Percentiles rank a stretch among this genome's conserved stretches.
Conservation (phyloP, 495 filamentous ascomycete genomes). For the Melanomma pulvis-pyrius region DNA sequence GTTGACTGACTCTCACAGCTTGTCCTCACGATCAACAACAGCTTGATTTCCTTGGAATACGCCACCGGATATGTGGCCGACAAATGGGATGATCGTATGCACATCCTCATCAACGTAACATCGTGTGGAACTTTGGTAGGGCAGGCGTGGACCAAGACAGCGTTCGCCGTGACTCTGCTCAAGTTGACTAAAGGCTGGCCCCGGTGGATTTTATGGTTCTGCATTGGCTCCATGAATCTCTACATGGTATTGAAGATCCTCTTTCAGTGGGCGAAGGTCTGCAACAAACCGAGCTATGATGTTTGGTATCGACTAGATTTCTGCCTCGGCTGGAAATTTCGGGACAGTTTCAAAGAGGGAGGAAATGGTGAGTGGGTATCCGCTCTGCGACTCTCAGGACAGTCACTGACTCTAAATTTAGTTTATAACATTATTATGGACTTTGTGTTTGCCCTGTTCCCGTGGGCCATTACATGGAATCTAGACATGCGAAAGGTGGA, state of each 20-base stretch:
- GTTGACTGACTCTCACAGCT: constrained; percentile 1
- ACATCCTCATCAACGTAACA: constrained; percentile 20
- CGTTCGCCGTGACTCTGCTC: constrained; percentile 12
- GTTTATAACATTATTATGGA: constrained; percentile 25
- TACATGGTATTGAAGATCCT: constrained; percentile 1
- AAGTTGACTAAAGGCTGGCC: constrained; percentile 11
- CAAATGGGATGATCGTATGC: constrained; percentile 22
- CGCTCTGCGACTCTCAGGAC: background rate
- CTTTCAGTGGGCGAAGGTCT: constrained; percentile 19
- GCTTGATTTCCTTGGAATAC: constrained; percentile 11
- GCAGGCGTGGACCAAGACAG: constrained; percentile 12
- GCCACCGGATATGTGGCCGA: constrained; percentile 10
- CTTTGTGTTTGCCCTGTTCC: constrained; percentile 13
- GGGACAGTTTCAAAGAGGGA: constrained; percentile 17
- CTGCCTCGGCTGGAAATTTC: background rate
- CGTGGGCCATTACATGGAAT: constrained; percentile 15
- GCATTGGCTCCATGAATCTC: constrained; percentile 16
- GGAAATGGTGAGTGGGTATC: constrained; percentile 7
- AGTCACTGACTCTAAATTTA: background rate
- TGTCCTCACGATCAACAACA: constrained; percentile 9
- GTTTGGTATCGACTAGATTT: constrained; percentile 15
- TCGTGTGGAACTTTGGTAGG: constrained; percentile 10
- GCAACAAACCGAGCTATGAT: constrained; percentile 6
- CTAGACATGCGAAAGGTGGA: constrained; percentile 16
- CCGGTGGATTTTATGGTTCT: constrained; percentile 12